Conservation (phyloP, 2,329 filamentous ascomycete genomes). For the Calcarisporium arbuscula region DNA sequence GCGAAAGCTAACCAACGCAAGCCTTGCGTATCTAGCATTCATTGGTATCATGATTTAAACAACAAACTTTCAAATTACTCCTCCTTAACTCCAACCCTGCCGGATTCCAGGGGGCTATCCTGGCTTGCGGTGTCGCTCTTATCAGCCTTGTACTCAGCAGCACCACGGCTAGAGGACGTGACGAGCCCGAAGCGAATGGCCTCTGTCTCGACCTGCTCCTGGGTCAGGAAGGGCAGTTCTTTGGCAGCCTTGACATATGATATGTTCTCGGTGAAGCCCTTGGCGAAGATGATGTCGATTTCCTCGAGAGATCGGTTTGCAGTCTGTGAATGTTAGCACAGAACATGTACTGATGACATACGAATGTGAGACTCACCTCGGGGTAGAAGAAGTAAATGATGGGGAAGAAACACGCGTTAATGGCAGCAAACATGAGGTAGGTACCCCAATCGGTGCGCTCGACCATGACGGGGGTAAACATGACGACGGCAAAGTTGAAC, state of each 20-base stretch:
- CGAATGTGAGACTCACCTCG: conserved; percentile 28
- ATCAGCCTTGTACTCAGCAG: background rate
- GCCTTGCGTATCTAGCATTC: too few species aligned
- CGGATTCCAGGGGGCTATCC: too few species aligned
- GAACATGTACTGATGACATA: background rate
- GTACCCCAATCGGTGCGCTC: conserved; percentile 50
- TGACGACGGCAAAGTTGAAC: conserved; percentile 43
- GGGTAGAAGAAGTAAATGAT: conserved; percentile 41
- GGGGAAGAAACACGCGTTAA: conserved; percentile 32
- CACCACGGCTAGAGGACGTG: conserved; percentile 1
- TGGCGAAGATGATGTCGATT: conserved; percentile 54
- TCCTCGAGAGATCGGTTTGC: conserved; percentile 40
- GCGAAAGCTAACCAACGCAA: too few species aligned
- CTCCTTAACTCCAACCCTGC: too few species aligned
- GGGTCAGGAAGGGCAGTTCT: conserved; percentile 46
- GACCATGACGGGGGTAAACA: conserved; percentile 60
- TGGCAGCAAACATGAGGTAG: conserved; percentile 37
- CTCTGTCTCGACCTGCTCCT: conserved; percentile 46
- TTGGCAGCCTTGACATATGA: conserved; percentile 53
- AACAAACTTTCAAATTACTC: too few species aligned
- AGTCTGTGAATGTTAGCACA: conserved; percentile 6
- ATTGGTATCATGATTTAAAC: too few species aligned
- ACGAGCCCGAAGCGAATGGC: conserved; percentile 12
- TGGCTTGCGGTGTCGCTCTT: too few species aligned
- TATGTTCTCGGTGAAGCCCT: conserved; percentile 52